Evolutionary conservation across 805 yeast genomes (phyloP).

Genomic region (Ogataea allantospora): DNA sequence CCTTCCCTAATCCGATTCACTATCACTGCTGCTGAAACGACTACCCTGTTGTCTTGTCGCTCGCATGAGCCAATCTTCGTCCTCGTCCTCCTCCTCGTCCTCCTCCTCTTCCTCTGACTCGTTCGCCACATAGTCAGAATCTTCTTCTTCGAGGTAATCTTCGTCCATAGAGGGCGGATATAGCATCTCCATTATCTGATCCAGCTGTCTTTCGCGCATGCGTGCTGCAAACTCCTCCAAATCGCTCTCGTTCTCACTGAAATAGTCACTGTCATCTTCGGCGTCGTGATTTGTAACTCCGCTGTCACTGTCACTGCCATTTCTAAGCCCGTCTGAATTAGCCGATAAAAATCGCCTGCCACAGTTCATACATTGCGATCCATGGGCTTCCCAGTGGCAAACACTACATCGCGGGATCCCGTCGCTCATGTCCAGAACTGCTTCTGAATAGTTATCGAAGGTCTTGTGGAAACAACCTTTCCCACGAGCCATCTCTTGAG

Average conservation of each 20-base stretch:
- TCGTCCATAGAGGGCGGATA: conserved; percentile 2
- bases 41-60: background rate
- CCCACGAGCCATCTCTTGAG: conserved; percentile 34
- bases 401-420: conserved; percentile 73
- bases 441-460: conserved; percentile 48
- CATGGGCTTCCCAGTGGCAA: conserved; percentile 80
- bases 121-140: conserved; percentile 4
- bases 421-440: conserved; percentile 60
- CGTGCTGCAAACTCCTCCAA: background rate
- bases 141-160: conserved; percentile 4
- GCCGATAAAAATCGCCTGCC: conserved; percentile 45
- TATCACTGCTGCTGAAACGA: conserved; percentile 4
- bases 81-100: background rate
- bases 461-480: conserved; percentile 46
- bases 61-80: background rate
- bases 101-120: too few species aligned
- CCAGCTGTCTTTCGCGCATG: conserved; percentile 2
- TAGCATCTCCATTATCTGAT: conserved; percentile 1
- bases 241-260: conserved; percentile 7
- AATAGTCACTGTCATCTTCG: conserved; percentile 13
- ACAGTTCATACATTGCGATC: conserved; percentile 66
- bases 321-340: background rate
- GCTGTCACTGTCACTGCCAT: conserved; percentile 10
- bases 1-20: conserved; percentile 1
- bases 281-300: conserved; percentile 9